Evolutionary conservation across 2,329 filamentous ascomycete genomes (phyloP).

Genomic region (Exophiala viscosa): DNA sequence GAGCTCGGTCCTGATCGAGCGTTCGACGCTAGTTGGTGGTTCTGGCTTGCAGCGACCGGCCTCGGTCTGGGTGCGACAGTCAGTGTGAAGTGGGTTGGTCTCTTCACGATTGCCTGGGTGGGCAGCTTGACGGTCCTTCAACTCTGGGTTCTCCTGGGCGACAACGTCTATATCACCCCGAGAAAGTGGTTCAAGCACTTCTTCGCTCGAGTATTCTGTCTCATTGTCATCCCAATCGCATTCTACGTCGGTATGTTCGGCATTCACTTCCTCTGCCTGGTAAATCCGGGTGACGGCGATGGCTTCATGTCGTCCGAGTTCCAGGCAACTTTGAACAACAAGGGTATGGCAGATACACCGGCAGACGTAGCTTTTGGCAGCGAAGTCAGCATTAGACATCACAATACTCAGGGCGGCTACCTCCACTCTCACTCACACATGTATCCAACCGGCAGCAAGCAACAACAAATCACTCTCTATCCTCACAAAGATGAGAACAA

Average conservation of each 20-base stretch:
- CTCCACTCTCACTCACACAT: slow-evolving; percentile 95
- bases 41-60: slow-evolving; percentile 87
- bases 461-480: slow-evolving; percentile 97
- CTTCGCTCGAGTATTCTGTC: slow-evolving; percentile 81
- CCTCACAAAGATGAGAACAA: slow-evolving; percentile 99
- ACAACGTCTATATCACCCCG: slow-evolving; percentile 78
- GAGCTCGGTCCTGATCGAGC: slow-evolving; percentile 86
- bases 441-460: slow-evolving; percentile 96
- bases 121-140: slow-evolving; percentile 85
- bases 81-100: slow-evolving; percentile 97
- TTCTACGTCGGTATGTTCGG: slow-evolving; percentile 98
- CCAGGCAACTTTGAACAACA: slow-evolving; percentile 93
- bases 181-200: slow-evolving; percentile 92
- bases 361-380: slow-evolving; percentile 89
- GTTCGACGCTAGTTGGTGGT: slow-evolving; percentile 92
- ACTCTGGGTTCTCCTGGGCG: slow-evolving; percentile 91
- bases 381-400: slow-evolving; percentile 79
- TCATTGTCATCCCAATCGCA: slow-evolving; percentile 79
- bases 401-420: slow-evolving; percentile 97
- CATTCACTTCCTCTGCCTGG: slow-evolving; percentile 89
- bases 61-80: slow-evolving; percentile 82
- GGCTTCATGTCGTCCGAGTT: slow-evolving; percentile 99
- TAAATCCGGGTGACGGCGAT: slow-evolving; percentile 94
- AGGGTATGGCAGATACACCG: slow-evolving; percentile 91
- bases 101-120: slow-evolving; percentile 99